phyloP scores from a whole-genome alignment of 495 filamentous ascomycete species.

The Neurospora tetraspora region DNA sequence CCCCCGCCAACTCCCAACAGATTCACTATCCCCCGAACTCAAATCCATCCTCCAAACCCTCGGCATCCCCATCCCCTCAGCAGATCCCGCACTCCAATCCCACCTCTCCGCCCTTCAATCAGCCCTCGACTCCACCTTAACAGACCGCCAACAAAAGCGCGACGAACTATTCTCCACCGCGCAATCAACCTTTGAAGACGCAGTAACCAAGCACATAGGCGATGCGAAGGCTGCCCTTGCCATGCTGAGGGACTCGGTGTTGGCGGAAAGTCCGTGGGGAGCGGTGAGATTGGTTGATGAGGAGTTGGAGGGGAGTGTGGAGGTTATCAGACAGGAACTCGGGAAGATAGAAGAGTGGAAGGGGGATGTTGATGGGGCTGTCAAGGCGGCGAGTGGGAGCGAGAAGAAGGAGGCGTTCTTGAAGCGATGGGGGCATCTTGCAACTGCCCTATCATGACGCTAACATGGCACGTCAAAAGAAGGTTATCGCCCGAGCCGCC shows the following conservation, averaged over 20 bases:
- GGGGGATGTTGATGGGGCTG: slow-evolving; percentile 18
- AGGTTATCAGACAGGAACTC: slow-evolving; percentile 26
- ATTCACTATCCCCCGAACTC: neutral
- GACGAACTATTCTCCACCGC: slow-evolving; percentile 26
- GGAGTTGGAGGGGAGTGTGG: slow-evolving; percentile 27
- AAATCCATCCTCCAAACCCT: neutral
- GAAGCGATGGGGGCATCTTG: slow-evolving; percentile 20
- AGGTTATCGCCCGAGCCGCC: neutral
- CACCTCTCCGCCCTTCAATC: neutral
- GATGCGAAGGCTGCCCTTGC: slow-evolving; percentile 31
- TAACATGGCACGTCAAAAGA: neutral
- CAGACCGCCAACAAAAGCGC: slow-evolving; percentile 23
- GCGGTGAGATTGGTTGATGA: slow-evolving; percentile 31
- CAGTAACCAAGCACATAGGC: slow-evolving; percentile 24
- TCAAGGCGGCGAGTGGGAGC: slow-evolving; percentile 19
- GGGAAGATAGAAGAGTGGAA: slow-evolving; percentile 17
- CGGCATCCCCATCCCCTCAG: neutral
- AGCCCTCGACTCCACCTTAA: slow-evolving; percentile 12
- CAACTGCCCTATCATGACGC: neutral
- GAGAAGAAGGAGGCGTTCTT: slow-evolving; percentile 31
- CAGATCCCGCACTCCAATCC: neutral
- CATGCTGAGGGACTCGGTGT: slow-evolving; percentile 30
- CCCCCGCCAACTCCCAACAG: neutral
- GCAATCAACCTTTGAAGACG: slow-evolving; percentile 28
- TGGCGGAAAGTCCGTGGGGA: slow-evolving; percentile 31